Conservation (phyloP, 192 early-diverging fungal species). For the Backusella macrospora region DNA sequence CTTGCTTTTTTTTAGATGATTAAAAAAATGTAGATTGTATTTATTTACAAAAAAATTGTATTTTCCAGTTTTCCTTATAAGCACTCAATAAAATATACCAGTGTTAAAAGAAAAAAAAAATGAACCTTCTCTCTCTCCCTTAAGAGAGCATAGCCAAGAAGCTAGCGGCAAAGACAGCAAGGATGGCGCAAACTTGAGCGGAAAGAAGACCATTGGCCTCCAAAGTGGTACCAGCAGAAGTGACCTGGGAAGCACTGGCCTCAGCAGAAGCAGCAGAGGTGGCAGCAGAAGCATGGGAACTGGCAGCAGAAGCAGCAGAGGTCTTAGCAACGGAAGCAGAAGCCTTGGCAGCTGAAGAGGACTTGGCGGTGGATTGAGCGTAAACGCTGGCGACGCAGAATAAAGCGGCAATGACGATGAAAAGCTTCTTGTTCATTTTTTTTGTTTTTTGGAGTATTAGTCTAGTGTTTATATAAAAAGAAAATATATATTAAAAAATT, state of each 20-base stretch:
- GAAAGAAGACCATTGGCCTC: background rate
- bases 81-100: background rate
- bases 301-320: background rate
- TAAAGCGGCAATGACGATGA: background rate
- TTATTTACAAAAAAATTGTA: conserved; percentile 9
- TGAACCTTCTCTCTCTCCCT: background rate
- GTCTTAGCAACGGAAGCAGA: background rate
- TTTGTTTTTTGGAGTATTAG: background rate
- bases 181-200: conserved; percentile 18
- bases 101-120: background rate
- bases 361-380: background rate
- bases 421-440: background rate
- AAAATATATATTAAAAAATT: background rate
- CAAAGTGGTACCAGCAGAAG: background rate
- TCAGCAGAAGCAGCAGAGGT: background rate
- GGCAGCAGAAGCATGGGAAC: background rate
- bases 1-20: background rate
- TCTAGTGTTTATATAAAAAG: background rate
- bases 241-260: background rate
- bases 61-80: background rate
- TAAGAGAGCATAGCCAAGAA: conserved; percentile 29
- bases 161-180: conserved; percentile 27
- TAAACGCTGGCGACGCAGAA: background rate
- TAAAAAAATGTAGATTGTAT: background rate
- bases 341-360: background rate